Base-by-base conservation (phyloP, 768 basidiomycete genomes). In the Leccinum fibrillosum region DNA sequence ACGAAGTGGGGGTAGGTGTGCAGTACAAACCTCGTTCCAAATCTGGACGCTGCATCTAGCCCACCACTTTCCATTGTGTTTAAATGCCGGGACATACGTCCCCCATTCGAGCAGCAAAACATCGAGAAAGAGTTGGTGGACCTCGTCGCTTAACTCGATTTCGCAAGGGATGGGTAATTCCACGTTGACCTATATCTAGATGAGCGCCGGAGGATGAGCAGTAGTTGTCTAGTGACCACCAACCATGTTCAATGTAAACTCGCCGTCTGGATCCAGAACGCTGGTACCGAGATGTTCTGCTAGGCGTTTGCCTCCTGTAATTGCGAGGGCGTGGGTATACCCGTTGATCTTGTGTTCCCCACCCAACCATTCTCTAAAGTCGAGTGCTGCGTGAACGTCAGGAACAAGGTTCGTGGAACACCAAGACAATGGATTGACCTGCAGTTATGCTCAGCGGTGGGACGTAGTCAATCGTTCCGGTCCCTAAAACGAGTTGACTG, bases 171-270 rank as follows among this genome's bases (percentile, higher is more conserved):
- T 52, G 5, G 79, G 80, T 2, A 81, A 69, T 42, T 66, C 72
- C 53, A 81, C 77, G 21, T 77, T 79, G 21, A 74, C 68, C 77
- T 78, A n/a, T 37, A 39, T 13, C 8, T 15, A 44, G 5, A 39
- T 10, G 10, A 53, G 8, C 11, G 42, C 26, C 6, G 10, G 2
- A 32, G 9, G 2, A 25, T 3, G 34, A n/a, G 30, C 10, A 11
- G 3, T 32, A 32, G 30, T 9, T 6, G 17, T 17, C 17, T 17
- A 39, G 37, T 34, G 9, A 19, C 26, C 13, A 69, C 61, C 2
- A 28, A 89, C 90, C 90, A 94, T 92, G 61, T 80, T 84, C 12
- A 83, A 73, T 0, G 88, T 90, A 13, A 90, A 70, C 57, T 85
- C 83, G 3, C 77, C 77, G 1, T 75, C 73, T 48, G 82, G 80